A percentile compares a stretch with the other conserved stretches of the same genome.
These are phyloP conservation scores for Diaporthe nobilis DNA, from an alignment of 2,329 filamentous ascomycete species.

Conservation along the genomic window DNA sequence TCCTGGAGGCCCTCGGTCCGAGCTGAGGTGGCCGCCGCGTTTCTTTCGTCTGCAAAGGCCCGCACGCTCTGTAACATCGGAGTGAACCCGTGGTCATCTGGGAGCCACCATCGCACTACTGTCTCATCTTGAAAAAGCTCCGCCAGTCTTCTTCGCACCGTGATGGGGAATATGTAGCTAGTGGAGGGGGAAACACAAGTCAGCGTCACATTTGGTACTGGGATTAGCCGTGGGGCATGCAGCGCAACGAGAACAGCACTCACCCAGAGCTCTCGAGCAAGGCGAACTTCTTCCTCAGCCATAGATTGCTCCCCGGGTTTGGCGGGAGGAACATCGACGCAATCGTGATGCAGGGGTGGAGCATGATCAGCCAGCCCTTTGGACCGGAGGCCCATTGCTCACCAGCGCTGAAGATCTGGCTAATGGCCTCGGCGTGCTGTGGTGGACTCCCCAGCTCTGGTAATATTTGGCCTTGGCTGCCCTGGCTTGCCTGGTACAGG, in stretches of 20 bases:
- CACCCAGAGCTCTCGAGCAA: conserved; percentile 84
- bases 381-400: conserved; percentile 79
- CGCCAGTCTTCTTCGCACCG: conserved; percentile 81
- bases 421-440: conserved; percentile 76
- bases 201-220: not conserved
- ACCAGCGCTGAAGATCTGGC: conserved; percentile 84
- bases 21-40: conserved; percentile 68
- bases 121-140: conserved; percentile 80
- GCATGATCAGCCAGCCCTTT: conserved; percentile 77
- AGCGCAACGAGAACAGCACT: conserved; percentile 52
- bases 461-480: conserved; percentile 64
- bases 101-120: conserved; percentile 89
- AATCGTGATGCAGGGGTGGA: conserved; percentile 83
- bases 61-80: conserved; percentile 83
- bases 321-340: conserved; percentile 84
- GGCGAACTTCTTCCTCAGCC: conserved; percentile 85
- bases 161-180: conserved; percentile 87
- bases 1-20: conserved; percentile 78
- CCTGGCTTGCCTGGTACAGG: conserved; percentile 77
- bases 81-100: conserved; percentile 82
- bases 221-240: not conserved
- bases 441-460: conserved; percentile 70
- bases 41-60: conserved; percentile 84
- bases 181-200: conserved; percentile 7
- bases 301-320: conserved; percentile 80